Evolutionary conservation across 2,329 filamentous ascomycete genomes (phyloP), one percentile per base, ranked within the genome.

Genomic region (Colletotrichum limetticola): DNA sequence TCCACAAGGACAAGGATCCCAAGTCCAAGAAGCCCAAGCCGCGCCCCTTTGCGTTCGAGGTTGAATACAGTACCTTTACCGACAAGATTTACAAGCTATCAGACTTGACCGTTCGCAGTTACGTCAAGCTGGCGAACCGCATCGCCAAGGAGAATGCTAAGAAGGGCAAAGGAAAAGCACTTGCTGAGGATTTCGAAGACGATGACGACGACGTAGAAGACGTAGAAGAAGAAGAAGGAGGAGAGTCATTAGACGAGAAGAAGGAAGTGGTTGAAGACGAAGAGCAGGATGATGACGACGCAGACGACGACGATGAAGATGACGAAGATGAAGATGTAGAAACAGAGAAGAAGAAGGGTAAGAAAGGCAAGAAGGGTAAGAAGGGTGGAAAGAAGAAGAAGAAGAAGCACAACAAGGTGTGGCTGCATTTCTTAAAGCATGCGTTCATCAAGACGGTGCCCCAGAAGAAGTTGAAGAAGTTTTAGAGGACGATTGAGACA

Each of bases 61-160:
- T 97, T 61, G 95, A 98, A 81, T 99, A 99, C 81, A 91, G 92
- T 80, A 98, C 95, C 0, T 92, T 90, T 68, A 89, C 91, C 26
- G 95, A 98, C 80, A 84, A 90, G 71, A 82, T 92, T 1, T 98
- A 95, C 80, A 89, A 90, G 74, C 83, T 98, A 77, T 86, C 90
- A 56, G 96, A 98, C 82, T 84, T 99, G 81, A 98, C 96, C 0
- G 93, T 98, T 65, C 88, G 90, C 74, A 97, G 91, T 80, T 93
- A 93, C 80, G 85, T 98, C 57, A 89, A 93, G 74, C 87, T 98
- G 60, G 97, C 97, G 12, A 90, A 92, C 75, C 88, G 92, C 67
- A 97, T 98, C 78, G 94, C 93, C 2, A 85, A 89, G 71, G 74
- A 76, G 66, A 77, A 24, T 65, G 76, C 73, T 19, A 42, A 42